Conservation (phyloP, 768 basidiomycete genomes). For the Lactarius evosmus region DNA sequence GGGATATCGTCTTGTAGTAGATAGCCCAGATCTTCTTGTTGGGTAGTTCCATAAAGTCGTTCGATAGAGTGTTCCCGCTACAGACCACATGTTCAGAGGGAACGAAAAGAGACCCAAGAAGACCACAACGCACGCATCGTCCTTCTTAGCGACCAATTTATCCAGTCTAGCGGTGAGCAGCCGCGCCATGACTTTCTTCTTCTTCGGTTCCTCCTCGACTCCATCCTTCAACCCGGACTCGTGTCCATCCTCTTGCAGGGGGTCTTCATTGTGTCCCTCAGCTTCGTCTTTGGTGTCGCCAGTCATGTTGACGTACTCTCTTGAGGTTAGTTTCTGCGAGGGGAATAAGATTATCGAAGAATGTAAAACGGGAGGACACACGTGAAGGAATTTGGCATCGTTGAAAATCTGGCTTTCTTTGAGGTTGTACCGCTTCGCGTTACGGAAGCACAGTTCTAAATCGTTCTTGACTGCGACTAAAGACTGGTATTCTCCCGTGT, state of each 20-base stretch:
- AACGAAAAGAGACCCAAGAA: slow-evolving; percentile 11
- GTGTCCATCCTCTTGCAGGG: slow-evolving; percentile 35
- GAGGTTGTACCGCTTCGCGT: slow-evolving; percentile 80
- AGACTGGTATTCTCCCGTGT: slow-evolving; percentile 54
- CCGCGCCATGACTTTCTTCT: slow-evolving; percentile 57
- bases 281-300: slow-evolving; percentile 43
- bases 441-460: slow-evolving; percentile 74
- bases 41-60: slow-evolving; percentile 83
- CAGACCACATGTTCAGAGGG: slow-evolving; percentile 1
- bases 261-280: slow-evolving; percentile 35
- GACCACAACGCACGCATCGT: slow-evolving; percentile 55
- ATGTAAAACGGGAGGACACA: slow-evolving; percentile 38
- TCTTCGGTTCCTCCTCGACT: slow-evolving; percentile 48
- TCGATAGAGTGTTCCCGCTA: slow-evolving; percentile 66
- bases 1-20: slow-evolving; percentile 78
- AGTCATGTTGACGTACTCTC: slow-evolving; percentile 46
- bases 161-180: slow-evolving; percentile 66
- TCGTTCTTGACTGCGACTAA: slow-evolving; percentile 66
- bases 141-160: slow-evolving; percentile 70
- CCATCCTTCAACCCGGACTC: slow-evolving; percentile 41
- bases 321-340: slow-evolving; percentile 45
- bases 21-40: slow-evolving; percentile 72
- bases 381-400: slow-evolving; percentile 80
- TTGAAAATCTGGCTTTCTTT: slow-evolving; percentile 74
- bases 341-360: slow-evolving; percentile 8